These are phyloP conservation scores for Halenospora varia DNA, from an alignment of 495 filamentous ascomycete species.

Conservation along the genomic window DNA sequence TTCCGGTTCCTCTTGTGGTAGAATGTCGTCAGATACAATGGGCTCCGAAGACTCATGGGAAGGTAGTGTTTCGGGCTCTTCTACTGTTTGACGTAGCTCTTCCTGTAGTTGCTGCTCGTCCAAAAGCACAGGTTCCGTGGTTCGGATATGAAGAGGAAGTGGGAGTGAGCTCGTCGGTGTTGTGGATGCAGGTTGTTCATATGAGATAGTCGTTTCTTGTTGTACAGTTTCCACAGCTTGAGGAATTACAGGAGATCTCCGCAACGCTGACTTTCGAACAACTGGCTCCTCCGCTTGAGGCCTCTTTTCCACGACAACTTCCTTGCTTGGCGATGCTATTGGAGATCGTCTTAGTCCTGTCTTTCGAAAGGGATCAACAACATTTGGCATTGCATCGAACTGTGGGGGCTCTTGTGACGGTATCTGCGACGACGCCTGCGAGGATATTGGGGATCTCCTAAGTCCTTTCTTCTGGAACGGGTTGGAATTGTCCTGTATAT, in stretches of 20 bases:
- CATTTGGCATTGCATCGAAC: not conserved
- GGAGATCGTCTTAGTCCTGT: not conserved
- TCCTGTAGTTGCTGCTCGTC: not conserved
- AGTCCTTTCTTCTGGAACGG: constrained; percentile 24
- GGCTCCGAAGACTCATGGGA: not conserved
- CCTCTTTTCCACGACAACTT: too few species aligned
- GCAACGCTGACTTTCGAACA: too few species aligned
- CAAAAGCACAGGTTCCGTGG: not conserved
- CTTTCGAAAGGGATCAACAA: not conserved
- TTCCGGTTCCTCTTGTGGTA: not conserved
- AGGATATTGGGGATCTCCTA: constrained; percentile 16
- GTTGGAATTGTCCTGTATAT: constrained; percentile 10
- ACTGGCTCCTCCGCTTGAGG: too few species aligned
- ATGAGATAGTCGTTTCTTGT: not conserved
- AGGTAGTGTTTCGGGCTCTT: not conserved
- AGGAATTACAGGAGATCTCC: not conserved
- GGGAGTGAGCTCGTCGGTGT: constrained; percentile 1
- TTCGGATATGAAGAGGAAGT: not conserved
- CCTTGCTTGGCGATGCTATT: too few species aligned
- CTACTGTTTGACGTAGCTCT: not conserved
- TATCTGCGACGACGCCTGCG: constrained; percentile 1
- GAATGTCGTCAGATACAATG: not conserved
- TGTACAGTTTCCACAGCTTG: not conserved
- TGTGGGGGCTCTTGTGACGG: not conserved
- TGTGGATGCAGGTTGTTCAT: not conserved